A percentile compares a stretch with the other conserved stretches of the same genome.
phyloP scores from a whole-genome alignment of 257 asterid genomes.

The Nicotiana obtusifolia region DNA sequence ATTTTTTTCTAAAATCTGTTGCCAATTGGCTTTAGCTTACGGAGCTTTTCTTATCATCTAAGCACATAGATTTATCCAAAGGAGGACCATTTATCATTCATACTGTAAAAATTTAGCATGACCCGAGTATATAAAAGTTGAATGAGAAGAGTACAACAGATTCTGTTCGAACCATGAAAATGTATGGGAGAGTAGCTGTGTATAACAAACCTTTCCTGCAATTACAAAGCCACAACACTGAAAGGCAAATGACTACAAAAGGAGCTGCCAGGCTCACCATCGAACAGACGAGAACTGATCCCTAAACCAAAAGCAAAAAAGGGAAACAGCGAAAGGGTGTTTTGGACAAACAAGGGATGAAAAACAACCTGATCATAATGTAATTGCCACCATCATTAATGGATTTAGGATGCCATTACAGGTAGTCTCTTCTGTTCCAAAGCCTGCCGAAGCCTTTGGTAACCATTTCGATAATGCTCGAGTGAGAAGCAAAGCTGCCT shows the following conservation, averaged over 20 bases:
- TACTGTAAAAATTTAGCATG: background rate
- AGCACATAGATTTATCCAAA: background rate
- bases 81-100: background rate
- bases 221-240: background rate
- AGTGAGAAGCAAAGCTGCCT: slow-evolving; percentile 80
- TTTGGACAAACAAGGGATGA: background rate
- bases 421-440: slow-evolving; percentile 38
- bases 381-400: background rate
- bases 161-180: background rate
- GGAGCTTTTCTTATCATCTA: background rate
- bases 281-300: background rate
- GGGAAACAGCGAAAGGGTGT: background rate
- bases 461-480: slow-evolving; percentile 68
- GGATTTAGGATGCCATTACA: slow-evolving; percentile 43
- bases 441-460: slow-evolving; percentile 59
- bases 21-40: background rate
- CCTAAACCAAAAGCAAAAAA: background rate
- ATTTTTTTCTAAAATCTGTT: background rate
- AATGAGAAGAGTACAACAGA: no score
- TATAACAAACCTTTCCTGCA: background rate
- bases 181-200: background rate
- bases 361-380: background rate
- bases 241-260: background rate
- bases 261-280: background rate
- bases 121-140: background rate